phyloP scores from a whole-genome alignment of 202 grass and related monocot genomes.

The Bolboschoenoplectus hybrid region DNA sequence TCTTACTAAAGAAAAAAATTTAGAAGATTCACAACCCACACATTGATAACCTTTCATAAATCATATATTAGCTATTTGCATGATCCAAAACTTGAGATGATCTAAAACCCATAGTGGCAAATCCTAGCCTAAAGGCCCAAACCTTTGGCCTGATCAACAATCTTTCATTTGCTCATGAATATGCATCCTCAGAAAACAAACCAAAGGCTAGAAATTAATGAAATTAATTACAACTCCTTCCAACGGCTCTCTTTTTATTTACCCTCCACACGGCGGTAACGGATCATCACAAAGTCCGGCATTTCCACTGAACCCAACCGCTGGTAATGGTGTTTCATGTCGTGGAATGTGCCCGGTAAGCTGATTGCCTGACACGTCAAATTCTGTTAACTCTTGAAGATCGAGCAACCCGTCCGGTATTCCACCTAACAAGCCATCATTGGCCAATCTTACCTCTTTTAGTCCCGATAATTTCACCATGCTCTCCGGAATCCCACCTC shows the following conservation, averaged over 20 bases:
- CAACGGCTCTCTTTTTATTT: not conserved
- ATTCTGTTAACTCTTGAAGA: slow-evolving; percentile 29
- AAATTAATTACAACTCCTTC: not conserved
- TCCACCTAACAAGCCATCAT: slow-evolving; percentile 39
- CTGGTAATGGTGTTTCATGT: slow-evolving; percentile 39
- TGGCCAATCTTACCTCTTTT: slow-evolving; percentile 46
- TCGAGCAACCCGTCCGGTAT: slow-evolving; percentile 50
- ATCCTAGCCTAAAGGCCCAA: not conserved
- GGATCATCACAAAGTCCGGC: slow-evolving; percentile 46
- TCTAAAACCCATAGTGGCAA: not conserved
- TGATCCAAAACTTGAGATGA: not conserved
- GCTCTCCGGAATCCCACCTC: slow-evolving; percentile 43
- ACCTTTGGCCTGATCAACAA: not conserved
- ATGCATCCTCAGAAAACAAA: slow-evolving; percentile 7
- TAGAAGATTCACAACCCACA: slow-evolving; percentile 4
- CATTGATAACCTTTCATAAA: not conserved
- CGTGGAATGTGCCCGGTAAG: slow-evolving; percentile 47
- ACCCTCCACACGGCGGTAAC: slow-evolving; percentile 45
- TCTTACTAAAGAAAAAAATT: not conserved
- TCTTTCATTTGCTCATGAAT: not conserved
- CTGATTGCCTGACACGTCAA: slow-evolving; percentile 45
- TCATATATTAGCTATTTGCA: not conserved
- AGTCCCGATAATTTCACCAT: slow-evolving; percentile 43
- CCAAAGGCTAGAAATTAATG: not conserved
- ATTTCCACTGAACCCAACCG: slow-evolving; percentile 47